Evolutionary conservation across 148 eudicot species (phyloP), one percentile per base, ranked within the genome.

Genomic region (Silene latifolia): DNA sequence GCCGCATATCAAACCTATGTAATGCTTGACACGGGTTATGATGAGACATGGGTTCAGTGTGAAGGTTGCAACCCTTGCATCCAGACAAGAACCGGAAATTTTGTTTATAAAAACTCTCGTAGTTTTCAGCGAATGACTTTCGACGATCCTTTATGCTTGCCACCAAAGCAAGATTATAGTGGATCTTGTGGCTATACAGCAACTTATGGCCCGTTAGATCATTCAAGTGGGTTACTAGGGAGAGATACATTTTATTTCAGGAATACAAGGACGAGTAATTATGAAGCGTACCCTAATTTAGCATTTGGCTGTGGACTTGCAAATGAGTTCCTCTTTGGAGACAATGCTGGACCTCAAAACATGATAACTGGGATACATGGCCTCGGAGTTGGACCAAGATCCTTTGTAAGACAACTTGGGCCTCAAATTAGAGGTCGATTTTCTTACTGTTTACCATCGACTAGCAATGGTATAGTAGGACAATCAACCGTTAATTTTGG

Each of bases 31-130:
- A 74, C 77, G 0, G 77, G 62, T 7, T 23, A 29, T 10, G 77
- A 74, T 4, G 63, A 64, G 27, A 74, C 70, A 48, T 74, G 77
- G 77, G 62, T 74, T 42, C 77, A 64, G 32, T 64, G 44, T 39
- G 44, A 39, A 39, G 44, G 44, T 13, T 74, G 76, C 32, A 61
- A 73, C 20, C 68, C 76, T 7, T 73, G 76, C 65, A 61, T 73
- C 12, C 7, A 13, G 35, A 1, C 8, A 12, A 21, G 32, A 6
- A 42, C 6, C 35, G 4, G 10, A 21, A 61, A 24, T 17, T 73
- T 61, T 19, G 3, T 0, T 9, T 62, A 42, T 9, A 61, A 44
- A 0, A 8, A 53, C 5, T 20, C 76, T 3, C 63, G 4, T 23
- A 18, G 13, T 6, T 39, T 39, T 39, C 44, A 7, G 44, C 57